These are phyloP conservation scores for Nadsonia commutata DNA, from an alignment of 1,139 yeast genomes.

Conservation along the genomic window DNA sequence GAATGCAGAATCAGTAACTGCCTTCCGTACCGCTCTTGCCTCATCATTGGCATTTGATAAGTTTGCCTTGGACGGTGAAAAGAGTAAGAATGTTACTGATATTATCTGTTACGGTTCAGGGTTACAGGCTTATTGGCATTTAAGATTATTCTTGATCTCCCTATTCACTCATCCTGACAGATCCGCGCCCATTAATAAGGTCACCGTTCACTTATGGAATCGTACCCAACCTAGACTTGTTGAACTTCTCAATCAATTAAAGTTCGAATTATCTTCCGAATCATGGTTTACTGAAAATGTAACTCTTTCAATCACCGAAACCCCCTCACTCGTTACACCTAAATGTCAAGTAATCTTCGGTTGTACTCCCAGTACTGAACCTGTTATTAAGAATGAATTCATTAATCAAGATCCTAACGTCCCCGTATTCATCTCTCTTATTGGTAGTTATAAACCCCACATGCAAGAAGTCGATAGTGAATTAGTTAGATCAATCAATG, in stretches of 20 bases:
- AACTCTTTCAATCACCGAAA: conserved; percentile 18
- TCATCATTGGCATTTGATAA: conserved; percentile 34
- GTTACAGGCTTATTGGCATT: conserved; percentile 54
- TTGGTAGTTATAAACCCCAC: conserved; percentile 56
- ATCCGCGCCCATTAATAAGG: conserved; percentile 25
- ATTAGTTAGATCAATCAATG: conserved; percentile 23
- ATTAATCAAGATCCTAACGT: conserved; percentile 10
- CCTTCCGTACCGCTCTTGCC: conserved; percentile 54
- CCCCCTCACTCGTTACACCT: conserved; percentile 11
- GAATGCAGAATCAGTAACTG: conserved; percentile 48
- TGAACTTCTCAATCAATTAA: conserved; percentile 19
- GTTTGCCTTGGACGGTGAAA: background rate
- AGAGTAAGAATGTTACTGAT: conserved; percentile 4
- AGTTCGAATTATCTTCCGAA: conserved; percentile 18
- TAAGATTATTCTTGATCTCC: conserved; percentile 28
- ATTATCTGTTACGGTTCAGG: conserved; percentile 47
- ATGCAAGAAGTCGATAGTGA: conserved; percentile 49
- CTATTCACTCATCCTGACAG: background rate
- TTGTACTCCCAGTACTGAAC: conserved; percentile 1
- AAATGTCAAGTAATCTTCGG: conserved; percentile 2
- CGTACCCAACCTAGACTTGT: conserved; percentile 32
- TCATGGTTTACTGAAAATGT: conserved; percentile 28
- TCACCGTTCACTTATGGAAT: conserved; percentile 33
- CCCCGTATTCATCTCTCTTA: conserved; percentile 34
- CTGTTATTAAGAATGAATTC: conserved; percentile 1